Percentiles rank a stretch among this genome's conserved stretches.
These are phyloP conservation scores for Saccharomyces pastorianus DNA, from an alignment of 1,139 yeast genomes.

Conservation along the genomic window DNA sequence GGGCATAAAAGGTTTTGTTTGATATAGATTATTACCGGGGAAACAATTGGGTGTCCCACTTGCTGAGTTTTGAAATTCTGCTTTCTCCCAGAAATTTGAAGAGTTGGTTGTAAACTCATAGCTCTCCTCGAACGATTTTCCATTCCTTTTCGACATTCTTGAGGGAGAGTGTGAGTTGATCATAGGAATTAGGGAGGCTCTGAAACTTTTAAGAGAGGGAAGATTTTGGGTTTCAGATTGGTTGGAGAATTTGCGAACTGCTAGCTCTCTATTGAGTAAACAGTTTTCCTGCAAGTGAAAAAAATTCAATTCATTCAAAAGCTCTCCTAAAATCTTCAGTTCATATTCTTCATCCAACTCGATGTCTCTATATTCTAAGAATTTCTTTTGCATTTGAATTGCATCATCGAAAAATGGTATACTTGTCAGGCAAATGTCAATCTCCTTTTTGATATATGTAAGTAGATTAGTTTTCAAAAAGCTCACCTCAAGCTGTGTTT, in stretches of 20 bases:
- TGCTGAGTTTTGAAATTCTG: not conserved
- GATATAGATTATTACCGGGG: not conserved
- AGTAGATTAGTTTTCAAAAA: not conserved
- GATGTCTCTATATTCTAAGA: not conserved
- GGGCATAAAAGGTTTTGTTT: not conserved
- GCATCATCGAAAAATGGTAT: not conserved
- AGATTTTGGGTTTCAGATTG: too few relatives aligned
- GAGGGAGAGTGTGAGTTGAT: too few relatives aligned
- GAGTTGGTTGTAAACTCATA: not conserved
- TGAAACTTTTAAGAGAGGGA: too few relatives aligned
- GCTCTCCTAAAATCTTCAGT: not conserved
- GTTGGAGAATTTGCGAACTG: not conserved
- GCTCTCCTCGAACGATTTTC: not conserved
- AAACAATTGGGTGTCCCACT: not conserved
- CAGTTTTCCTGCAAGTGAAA: not conserved
- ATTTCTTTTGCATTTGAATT: not conserved
- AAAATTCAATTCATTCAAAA: not conserved
- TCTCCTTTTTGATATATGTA: not conserved
- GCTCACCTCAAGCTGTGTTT: not conserved
- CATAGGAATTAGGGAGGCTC: too few relatives aligned
- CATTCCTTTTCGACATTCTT: too few relatives aligned
- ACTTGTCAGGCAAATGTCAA: not conserved
- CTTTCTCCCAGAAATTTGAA: not conserved
- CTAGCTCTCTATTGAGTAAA: not conserved
- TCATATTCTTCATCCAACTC: not conserved